These are phyloP conservation scores for Sungouiella thailandica DNA, from an alignment of 805 yeast species.

Conservation along the genomic window DNA sequence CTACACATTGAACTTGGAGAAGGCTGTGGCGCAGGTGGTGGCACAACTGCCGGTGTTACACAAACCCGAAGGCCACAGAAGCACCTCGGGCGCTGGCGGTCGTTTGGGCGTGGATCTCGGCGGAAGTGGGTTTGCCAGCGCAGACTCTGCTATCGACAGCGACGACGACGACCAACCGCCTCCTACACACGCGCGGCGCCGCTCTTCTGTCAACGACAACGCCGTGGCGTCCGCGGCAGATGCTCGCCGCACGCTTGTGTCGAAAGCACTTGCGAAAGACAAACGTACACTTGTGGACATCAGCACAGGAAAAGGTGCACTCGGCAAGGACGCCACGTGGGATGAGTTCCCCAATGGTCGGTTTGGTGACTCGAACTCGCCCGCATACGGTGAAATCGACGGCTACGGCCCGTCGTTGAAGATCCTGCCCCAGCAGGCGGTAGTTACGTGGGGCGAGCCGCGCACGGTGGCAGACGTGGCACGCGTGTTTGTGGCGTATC, in stretches of 20 bases:
- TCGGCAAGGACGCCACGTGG: conserved; percentile 92
- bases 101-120: no score
- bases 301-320: conserved; percentile 75
- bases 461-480: conserved; percentile 54
- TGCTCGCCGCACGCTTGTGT: conserved; percentile 19
- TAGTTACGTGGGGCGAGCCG: conserved; percentile 81
- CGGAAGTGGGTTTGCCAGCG: conserved; percentile 10
- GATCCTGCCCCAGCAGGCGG: conserved; percentile 56
- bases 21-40: conserved; percentile 82
- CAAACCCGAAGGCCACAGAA: conserved; percentile 31
- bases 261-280: conserved; percentile 23
- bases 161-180: conserved; percentile 25
- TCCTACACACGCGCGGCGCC: conserved; percentile 22
- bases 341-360: conserved; percentile 96
- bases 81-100: neutral
- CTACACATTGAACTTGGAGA: conserved; percentile 88
- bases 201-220: conserved; percentile 39
- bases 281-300: conserved; percentile 66
- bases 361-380: conserved; percentile 91
- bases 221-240: conserved; percentile 21
- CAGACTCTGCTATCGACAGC: conserved; percentile 31
- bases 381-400: conserved; percentile 97
- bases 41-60: conserved; percentile 52
- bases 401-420: conserved; percentile 94
- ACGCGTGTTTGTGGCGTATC: conserved; percentile 62